Evolutionary conservation across 148 eudicot genomes (phyloP).

Genomic region (Dysphania ambrosioides): DNA sequence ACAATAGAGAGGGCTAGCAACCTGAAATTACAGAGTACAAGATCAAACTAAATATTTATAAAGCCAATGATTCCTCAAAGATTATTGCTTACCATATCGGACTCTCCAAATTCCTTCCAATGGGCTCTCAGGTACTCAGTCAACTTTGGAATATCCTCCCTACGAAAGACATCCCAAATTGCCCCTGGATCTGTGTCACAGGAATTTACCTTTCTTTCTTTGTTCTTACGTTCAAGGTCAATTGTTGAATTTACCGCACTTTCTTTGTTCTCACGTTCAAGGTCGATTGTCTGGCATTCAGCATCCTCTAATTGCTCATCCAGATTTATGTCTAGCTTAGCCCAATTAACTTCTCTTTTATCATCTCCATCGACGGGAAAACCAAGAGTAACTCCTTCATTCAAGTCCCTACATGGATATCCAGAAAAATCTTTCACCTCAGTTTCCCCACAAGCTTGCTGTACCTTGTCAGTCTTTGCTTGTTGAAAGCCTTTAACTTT

Average conservation of each 20-base stretch:
- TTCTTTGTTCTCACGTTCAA: constrained; percentile 39
- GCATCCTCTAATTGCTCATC: constrained; percentile 37
- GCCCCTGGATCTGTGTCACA: constrained; percentile 52
- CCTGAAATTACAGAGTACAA: constrained; percentile 44
- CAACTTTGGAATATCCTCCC: constrained; percentile 74
- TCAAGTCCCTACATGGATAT: constrained; percentile 34
- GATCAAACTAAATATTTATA: constrained; percentile 20
- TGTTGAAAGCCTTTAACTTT: constrained; percentile 44
- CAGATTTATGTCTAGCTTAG: constrained; percentile 36
- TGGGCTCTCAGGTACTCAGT: constrained; percentile 53
- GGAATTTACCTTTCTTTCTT: constrained; percentile 18
- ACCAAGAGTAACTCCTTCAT: constrained; percentile 30
- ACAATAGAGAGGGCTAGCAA: constrained; percentile 44
- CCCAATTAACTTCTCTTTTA: constrained; percentile 31
- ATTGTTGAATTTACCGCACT: no score
- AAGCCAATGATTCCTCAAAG: constrained; percentile 18
- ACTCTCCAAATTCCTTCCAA: constrained; percentile 47
- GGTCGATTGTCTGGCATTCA: constrained; percentile 28
- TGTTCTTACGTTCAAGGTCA: no score
- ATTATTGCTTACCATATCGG: constrained; percentile 29
- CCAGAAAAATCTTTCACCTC: constrained; percentile 31
- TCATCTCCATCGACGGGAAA: constrained; percentile 33
- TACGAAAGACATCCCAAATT: constrained; percentile 85
- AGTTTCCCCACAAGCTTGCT: constrained; percentile 35
- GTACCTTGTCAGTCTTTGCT: constrained; percentile 33